Conservation (phyloP, 2,329 filamentous ascomycete genomes). For the Arthrobotrys iridis region DNA sequence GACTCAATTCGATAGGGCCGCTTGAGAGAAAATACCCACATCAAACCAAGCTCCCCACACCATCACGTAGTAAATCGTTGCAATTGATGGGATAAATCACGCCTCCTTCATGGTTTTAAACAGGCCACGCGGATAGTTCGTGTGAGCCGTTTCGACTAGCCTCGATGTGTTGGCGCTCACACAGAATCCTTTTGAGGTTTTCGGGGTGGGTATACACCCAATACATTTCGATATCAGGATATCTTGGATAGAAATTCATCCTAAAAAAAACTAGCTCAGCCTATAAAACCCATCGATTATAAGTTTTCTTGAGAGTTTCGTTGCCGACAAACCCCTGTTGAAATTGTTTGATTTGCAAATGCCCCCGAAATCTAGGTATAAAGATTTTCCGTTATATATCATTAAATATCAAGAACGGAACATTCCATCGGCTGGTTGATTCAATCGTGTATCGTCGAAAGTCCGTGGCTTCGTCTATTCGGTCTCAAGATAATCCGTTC, state of each 20-base stretch:
- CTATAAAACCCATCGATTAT: slow-evolving; percentile 13
- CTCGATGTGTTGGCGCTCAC: slow-evolving; percentile 46
- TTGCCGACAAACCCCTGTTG: slow-evolving; percentile 36
- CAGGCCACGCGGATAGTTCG: slow-evolving; percentile 20
- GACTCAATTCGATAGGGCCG: slow-evolving; percentile 52
- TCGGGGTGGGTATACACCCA: background rate
- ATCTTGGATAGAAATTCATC: slow-evolving; percentile 28
- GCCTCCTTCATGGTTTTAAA: slow-evolving; percentile 48
- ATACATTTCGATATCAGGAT: background rate
- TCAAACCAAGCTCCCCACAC: slow-evolving; percentile 18
- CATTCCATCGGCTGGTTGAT: background rate
- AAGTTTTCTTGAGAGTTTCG: slow-evolving; percentile 4
- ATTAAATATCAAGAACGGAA: background rate
- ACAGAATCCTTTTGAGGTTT: background rate
- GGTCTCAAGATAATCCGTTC: background rate
- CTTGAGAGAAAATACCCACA: slow-evolving; percentile 32
- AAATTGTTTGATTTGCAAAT: slow-evolving; percentile 18
- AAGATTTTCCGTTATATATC: slow-evolving; percentile 3
- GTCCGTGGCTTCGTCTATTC: background rate
- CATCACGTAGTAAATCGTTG: slow-evolving; percentile 14
- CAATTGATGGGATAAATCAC: slow-evolving; percentile 44
- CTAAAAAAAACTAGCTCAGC: slow-evolving; percentile 4
- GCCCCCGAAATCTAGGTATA: background rate
- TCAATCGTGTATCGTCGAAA: background rate
- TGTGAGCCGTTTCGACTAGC: slow-evolving; percentile 47